Evolutionary conservation across 2,329 filamentous ascomycete species (phyloP), one percentile per base, ranked within the genome.

Genomic region (Boeremia lycopersici): DNA sequence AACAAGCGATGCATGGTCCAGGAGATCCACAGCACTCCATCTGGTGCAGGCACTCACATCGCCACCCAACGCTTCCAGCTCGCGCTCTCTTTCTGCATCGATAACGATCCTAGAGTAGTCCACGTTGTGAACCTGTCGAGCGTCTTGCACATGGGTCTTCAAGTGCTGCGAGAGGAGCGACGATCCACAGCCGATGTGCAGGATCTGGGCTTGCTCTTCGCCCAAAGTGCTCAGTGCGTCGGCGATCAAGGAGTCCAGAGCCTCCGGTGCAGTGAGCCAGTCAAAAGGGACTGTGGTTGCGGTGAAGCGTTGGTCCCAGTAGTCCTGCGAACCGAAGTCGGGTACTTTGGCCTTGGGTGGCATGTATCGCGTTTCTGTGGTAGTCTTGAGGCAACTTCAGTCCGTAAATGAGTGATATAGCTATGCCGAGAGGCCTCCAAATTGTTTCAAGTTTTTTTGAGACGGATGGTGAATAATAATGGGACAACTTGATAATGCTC

Each of bases 111-210:
- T 56, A 1, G 74, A 75, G 49, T 75, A 77, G 50, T 77, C 75
- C 23, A 76, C 33, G 44, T 77, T 77, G 36, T 74, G 71, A 7
- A 77, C 65, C 25, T 74, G 72, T 10, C 36, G 34, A 2, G 75
- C 67, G 12, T 62, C 34, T 1, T 63, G 36, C 4, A 75, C 72
- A 33, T 72, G 63, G 2, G 56, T 60, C n/a, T 69, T 68, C 12
- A 77, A 61, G 45, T 75, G 73, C 23, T 67, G 72, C 1, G 74
- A 76, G 0, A 77, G 57, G 10, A 68, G 43, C 6, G 74, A 76
- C 3, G 73, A 76, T 8, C 75, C 75, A 48, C 74, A 76, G 33
- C 75, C 74, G 50, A 76, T 71, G 40, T 77, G 74, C 11, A 77
- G 55, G 15, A 77, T 53, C 12, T 65, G 43, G 2, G 71, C 70